Evolutionary conservation across 805 yeast genomes (phyloP).

Genomic region (Saccharomycopsis sp.): DNA sequence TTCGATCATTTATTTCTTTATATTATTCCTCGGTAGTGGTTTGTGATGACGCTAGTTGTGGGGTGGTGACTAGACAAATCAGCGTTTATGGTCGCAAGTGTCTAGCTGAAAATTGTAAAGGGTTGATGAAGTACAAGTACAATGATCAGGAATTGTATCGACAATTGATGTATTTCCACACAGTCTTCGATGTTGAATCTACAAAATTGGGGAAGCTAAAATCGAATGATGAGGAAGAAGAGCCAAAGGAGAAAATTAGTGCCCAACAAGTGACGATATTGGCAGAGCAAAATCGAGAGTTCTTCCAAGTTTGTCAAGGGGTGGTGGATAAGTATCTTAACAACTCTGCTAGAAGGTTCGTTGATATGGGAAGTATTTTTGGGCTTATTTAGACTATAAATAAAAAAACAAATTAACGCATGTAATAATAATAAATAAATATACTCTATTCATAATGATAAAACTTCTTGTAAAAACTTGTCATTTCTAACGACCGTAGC

Average conservation of each 20-base stretch:
- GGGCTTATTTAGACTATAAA: too few species aligned
- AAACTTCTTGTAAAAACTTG: slow-evolving; percentile 41
- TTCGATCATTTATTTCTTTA: slow-evolving; percentile 60
- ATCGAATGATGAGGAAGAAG: slow-evolving; percentile 35
- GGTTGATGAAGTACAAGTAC: slow-evolving; percentile 72
- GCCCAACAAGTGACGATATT: background rate
- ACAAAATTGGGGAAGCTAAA: slow-evolving; percentile 52
- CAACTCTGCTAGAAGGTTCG: slow-evolving; percentile 85
- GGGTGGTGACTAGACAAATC: slow-evolving; percentile 71
- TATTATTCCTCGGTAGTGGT: slow-evolving; percentile 83
- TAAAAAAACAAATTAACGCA: too few species aligned
- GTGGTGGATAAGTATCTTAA: slow-evolving; percentile 67
- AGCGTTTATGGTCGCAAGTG: slow-evolving; percentile 88
- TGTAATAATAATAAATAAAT: background rate
- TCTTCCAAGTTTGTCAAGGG: slow-evolving; percentile 45
- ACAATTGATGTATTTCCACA: slow-evolving; percentile 72
- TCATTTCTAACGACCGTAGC: slow-evolving; percentile 28
- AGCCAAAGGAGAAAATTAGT: slow-evolving; percentile 28
- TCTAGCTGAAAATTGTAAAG: slow-evolving; percentile 61
- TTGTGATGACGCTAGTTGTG: slow-evolving; percentile 85
- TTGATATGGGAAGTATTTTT: slow-evolving; percentile 78
- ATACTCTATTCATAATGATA: slow-evolving; percentile 26
- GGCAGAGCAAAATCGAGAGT: slow-evolving; percentile 69
- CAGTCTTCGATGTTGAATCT: slow-evolving; percentile 76
- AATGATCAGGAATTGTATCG: slow-evolving; percentile 77